Base-by-base conservation (phyloP, 768 basidiomycete species). In the Crepidotus variabilis region DNA sequence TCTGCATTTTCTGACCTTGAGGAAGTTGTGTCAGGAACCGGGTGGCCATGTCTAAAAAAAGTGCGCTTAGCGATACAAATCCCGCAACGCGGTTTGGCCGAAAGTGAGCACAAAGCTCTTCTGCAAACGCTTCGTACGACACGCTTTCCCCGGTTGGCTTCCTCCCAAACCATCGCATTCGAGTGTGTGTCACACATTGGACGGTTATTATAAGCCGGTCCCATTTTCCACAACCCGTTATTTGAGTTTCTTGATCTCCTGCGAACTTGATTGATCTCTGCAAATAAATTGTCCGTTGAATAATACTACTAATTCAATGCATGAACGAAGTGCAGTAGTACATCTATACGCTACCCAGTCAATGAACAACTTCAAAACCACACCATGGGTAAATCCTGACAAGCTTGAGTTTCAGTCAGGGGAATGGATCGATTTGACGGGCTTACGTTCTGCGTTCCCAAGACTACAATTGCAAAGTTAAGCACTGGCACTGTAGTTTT, bases 401-500 rank as follows among this genome's bases (percentile, higher is more conserved):
- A 43, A 11, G 11, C 3, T 16, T 43, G 3, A 43, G 39, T 43
- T 43, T 28, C 39, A 11, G 13, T 20, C 5, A 3, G 39, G 3
- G 13, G 13, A 43, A 5, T 16, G 13, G 39, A 5, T 16, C 5
- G 18, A 43, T 11, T 16, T 3, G 11, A 28, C 28, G 2, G 39
- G 39, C 51, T 22, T 35, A 52, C 51, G 8, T 24, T 34, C 18
- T 52, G 51, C 8, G 51, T 36, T 23, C 51, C 51, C 13, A 52
- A 52, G 22, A 52, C 51, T 22, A 43, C 36, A 14, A 52, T 21
- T 1, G 36, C 51, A 21, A 52, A 28, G 7, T 18, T 39, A 13
- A 35, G 51, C n/a, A 49, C 47, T 49, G 47, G 13, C 4, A 28
- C 28, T 28, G 28, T 28, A 28, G 13, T 28, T 2, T 23, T 33